Evolutionary conservation across 306 rosid species (phyloP), one percentile per base, ranked within the genome.

Genomic region (Hippophae tibetana): DNA sequence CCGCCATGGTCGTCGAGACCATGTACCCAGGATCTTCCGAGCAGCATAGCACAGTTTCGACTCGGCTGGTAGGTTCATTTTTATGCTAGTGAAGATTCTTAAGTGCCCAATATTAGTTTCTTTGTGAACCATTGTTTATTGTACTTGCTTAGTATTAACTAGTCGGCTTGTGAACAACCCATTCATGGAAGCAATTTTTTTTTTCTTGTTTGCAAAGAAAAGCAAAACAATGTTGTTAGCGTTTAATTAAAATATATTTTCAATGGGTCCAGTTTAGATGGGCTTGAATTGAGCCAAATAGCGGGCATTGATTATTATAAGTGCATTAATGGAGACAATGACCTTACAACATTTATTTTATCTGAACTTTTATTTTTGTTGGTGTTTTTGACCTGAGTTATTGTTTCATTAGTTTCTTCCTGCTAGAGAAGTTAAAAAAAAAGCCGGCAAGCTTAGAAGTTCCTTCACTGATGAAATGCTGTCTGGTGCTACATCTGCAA

Each of bases 1-100:
- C 83, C 5, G 95, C 96, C 52, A 87, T 87, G 96, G 98, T 90
- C 38, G 89, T 90, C 12, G 96, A 90, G 80, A 90, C 96, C 23
- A 61, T 87, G 4, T 79, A 73, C 57, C 98, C 95, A 11, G 92
- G 84, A 40, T 70, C 77, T 54, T 76, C 89, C 7, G 79, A 71
- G 26, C 76, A 77, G 42, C 77, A 52, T 42, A 76, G 89, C 66
- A 87, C 98, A n/a, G 81, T 87, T 59, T 87, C 95, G 55, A 90
- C 98, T 68, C 82, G 98, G 14, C 65, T 90, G 87, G 98, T 90
- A 27, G 45, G 82, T 80, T 66, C 54, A 14, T 49, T 73, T 65
- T 62, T 52, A 41, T 62, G 42, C 13, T 53, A 52, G 13, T 59
- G 1, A 56, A n/a, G 61, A 51, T 68, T 60, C 10, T 13, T 78